Percentiles rank a stretch among this genome's conserved stretches.
Conservation (phyloP, 2,329 filamentous ascomycete genomes). For the Scopulariopsis brevicaulis region DNA sequence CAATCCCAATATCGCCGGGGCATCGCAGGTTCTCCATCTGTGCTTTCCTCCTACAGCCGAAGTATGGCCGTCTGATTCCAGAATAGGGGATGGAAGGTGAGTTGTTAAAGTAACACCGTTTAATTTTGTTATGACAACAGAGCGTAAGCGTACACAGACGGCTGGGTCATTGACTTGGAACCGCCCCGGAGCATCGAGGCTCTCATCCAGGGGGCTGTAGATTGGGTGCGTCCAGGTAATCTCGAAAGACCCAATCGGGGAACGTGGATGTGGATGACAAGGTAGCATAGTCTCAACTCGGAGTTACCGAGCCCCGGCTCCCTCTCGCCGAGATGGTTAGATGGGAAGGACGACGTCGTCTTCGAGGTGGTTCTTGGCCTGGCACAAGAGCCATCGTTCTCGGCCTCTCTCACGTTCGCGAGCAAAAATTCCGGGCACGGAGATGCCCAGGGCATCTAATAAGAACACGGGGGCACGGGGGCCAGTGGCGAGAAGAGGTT, state of each 20-base stretch:
- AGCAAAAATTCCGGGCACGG: background rate
- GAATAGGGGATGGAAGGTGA: background rate
- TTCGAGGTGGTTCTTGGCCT: background rate
- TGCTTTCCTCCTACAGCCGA: background rate
- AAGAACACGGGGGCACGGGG: background rate
- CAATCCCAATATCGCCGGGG: background rate
- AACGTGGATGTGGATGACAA: background rate
- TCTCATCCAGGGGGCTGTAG: background rate
- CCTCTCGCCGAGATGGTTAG: background rate
- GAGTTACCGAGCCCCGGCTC: background rate
- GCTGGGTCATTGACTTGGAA: background rate
- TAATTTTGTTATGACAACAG: background rate
- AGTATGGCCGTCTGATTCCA: background rate
- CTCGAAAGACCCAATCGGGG: background rate
- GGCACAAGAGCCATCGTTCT: background rate
- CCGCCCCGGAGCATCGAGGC: background rate
- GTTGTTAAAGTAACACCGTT: background rate
- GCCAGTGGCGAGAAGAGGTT: background rate
- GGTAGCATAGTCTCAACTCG: background rate
- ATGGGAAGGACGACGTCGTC: background rate
- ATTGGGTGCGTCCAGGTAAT: background rate
- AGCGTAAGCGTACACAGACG: background rate
- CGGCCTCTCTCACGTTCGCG: background rate
- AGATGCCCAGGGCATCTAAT: background rate
- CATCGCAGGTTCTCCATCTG: background rate